Percentiles rank a stretch among this genome's conserved stretches.
Conservation (phyloP, 192 early-diverging fungal genomes). For the Umbelopsis sp. region DNA sequence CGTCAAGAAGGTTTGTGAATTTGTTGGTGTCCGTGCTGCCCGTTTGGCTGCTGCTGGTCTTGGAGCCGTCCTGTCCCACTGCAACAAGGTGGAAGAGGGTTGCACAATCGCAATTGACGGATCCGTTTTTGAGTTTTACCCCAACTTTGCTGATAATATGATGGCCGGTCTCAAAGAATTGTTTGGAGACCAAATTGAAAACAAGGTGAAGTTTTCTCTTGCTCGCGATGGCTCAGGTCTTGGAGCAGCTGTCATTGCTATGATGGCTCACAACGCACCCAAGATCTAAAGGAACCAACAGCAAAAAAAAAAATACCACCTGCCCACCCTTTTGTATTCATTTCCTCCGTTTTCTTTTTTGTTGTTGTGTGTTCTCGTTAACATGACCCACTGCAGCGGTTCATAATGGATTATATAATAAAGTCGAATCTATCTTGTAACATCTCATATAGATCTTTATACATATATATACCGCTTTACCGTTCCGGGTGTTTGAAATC, state of each 20-base stretch:
- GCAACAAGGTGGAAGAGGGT: background rate
- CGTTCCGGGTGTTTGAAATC: no score
- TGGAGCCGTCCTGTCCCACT: constrained; percentile 23
- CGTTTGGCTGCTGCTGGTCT: constrained; percentile 66
- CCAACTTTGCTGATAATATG: constrained; percentile 77
- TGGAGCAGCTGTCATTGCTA: constrained; percentile 67
- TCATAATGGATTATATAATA: no score
- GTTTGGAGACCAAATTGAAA: constrained; percentile 69
- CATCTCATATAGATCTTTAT: no score
- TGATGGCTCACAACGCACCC: constrained; percentile 35
- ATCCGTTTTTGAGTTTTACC: constrained; percentile 83
- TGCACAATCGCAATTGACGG: constrained; percentile 85
- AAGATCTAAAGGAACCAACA: background rate
- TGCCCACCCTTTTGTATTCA: background rate
- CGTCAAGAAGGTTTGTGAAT: constrained; percentile 73
- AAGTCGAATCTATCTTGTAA: no score
- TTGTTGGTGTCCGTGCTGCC: constrained; percentile 78
- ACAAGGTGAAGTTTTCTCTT: constrained; percentile 62
- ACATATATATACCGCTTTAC: no score
- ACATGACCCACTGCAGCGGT: no score
- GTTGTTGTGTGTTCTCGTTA: no score
- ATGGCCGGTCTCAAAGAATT: constrained; percentile 64
- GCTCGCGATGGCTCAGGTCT: constrained; percentile 75
- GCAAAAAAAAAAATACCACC: background rate
- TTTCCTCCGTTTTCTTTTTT: background rate